phyloP scores from a whole-genome alignment of 23 red algal genomes.

The Gracilaria caudata region DNA sequence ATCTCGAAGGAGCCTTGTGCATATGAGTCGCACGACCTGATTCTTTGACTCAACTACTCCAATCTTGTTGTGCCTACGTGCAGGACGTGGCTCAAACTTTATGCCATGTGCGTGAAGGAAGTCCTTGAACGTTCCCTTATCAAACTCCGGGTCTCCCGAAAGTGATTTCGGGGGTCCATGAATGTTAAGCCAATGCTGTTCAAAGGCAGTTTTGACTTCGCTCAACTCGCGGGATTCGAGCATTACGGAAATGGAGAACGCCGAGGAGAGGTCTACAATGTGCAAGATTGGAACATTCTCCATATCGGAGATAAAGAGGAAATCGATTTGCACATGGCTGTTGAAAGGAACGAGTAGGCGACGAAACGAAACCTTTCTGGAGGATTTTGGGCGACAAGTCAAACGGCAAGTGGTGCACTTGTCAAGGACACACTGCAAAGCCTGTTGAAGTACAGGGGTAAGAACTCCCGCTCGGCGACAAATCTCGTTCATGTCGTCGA shows the following conservation, averaged over 20 bases:
- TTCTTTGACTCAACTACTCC: slow-evolving; percentile 48
- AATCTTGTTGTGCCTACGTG: slow-evolving; percentile 51
- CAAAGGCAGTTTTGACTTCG: slow-evolving; percentile 7
- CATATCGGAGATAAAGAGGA: slow-evolving; percentile 30
- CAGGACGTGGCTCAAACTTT: slow-evolving; percentile 9
- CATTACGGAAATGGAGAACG: not conserved
- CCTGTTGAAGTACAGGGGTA: slow-evolving; percentile 9
- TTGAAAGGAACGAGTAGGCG: slow-evolving; percentile 33
- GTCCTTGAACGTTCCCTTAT: slow-evolving; percentile 18
- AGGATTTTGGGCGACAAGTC: not conserved
- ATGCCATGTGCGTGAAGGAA: not conserved
- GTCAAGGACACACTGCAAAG: not conserved
- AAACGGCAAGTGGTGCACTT: slow-evolving; percentile 13
- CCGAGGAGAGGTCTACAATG: slow-evolving; percentile 37
- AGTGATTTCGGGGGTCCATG: slow-evolving; percentile 16
- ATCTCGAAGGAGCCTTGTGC: slow-evolving; percentile 10
- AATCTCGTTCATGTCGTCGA: slow-evolving; percentile 27
- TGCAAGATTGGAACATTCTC: slow-evolving; percentile 27
- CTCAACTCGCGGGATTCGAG: not conserved
- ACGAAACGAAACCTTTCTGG: slow-evolving; percentile 19
- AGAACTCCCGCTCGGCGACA: slow-evolving; percentile 9
- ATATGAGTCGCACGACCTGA: slow-evolving; percentile 3
- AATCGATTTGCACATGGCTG: slow-evolving; percentile 39
- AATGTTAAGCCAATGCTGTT: slow-evolving; percentile 30
- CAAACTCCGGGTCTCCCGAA: slow-evolving; percentile 42